Percentiles rank a stretch among this genome's conserved stretches.
phyloP scores from a whole-genome alignment of 163 green algal genomes.

The Picocystis sp. region DNA sequence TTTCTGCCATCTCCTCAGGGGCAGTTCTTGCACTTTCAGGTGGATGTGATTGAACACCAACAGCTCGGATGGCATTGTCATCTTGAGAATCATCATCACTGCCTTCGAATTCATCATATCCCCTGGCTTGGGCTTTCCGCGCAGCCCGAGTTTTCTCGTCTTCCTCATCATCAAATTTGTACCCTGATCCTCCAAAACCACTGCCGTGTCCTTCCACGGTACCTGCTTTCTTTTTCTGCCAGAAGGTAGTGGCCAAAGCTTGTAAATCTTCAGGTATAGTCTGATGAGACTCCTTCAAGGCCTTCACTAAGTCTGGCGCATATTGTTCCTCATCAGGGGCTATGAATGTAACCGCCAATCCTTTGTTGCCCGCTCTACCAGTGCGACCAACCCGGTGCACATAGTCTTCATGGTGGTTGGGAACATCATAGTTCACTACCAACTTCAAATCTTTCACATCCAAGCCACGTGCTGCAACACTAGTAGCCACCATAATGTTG shows the following conservation, averaged over 20 bases:
- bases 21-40: no score
- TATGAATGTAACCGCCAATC: constrained; percentile 91
- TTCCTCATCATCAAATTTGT: constrained; percentile 83
- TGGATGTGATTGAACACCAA: no score
- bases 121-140: constrained; percentile 21
- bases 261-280: constrained; percentile 55
- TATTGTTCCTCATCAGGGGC: constrained; percentile 66
- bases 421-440: constrained; percentile 92
- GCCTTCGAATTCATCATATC: constrained; percentile 15
- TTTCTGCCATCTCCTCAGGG: no score
- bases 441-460: constrained; percentile 74
- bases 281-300: constrained; percentile 54
- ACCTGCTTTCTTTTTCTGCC: constrained; percentile 55
- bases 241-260: constrained; percentile 55
- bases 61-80: background rate
- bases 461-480: constrained; percentile 76
- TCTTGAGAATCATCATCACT: constrained; percentile 10
- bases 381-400: constrained; percentile 77
- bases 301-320: constrained; percentile 83
- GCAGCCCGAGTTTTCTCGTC: constrained; percentile 47
- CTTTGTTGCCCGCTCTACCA: constrained; percentile 76
- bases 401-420: constrained; percentile 97
- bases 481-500: constrained; percentile 89
- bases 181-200: constrained; percentile 82
- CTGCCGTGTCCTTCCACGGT: constrained; percentile 49